Conservation (phyloP, 129 eudicot genomes). For the Ambrosia trifida region DNA sequence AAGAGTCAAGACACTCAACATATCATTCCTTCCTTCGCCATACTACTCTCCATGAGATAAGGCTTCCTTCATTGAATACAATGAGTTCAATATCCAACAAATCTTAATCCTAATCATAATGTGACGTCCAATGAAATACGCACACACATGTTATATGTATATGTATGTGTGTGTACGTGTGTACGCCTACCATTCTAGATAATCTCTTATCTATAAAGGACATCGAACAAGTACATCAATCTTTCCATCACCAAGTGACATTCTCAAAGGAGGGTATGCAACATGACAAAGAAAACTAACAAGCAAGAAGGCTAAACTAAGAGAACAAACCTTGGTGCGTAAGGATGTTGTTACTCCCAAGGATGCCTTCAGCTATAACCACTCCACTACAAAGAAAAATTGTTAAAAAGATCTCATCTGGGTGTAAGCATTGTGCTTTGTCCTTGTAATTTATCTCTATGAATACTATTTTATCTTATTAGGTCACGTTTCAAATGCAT, state of each 20-base stretch:
- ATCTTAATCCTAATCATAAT: neutral
- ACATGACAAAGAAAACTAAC: constrained; percentile 3
- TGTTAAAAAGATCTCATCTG: neutral
- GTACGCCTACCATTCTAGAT: neutral
- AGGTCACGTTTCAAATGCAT: neutral
- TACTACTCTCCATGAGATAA: no score
- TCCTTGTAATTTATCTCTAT: no score
- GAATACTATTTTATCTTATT: no score
- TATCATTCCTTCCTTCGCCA: no score
- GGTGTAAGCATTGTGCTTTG: neutral
- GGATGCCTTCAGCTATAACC: constrained; percentile 91
- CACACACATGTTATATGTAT: no score
- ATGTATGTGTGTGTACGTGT: no score
- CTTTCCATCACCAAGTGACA: neutral
- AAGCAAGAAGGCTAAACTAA: neutral
- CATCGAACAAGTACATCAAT: neutral
- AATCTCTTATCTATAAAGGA: neutral
- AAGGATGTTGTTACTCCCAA: constrained; percentile 52
- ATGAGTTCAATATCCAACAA: neutral
- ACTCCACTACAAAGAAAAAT: constrained; percentile 62
- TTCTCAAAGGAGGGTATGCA: neutral
- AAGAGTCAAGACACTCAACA: no score
- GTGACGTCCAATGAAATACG: neutral
- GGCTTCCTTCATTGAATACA: no score
- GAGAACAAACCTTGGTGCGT: constrained; percentile 53